These are phyloP conservation scores for Lanmaoa pseudosensibilis DNA, from an alignment of 768 basidiomycete genomes.

Conservation along the genomic window DNA sequence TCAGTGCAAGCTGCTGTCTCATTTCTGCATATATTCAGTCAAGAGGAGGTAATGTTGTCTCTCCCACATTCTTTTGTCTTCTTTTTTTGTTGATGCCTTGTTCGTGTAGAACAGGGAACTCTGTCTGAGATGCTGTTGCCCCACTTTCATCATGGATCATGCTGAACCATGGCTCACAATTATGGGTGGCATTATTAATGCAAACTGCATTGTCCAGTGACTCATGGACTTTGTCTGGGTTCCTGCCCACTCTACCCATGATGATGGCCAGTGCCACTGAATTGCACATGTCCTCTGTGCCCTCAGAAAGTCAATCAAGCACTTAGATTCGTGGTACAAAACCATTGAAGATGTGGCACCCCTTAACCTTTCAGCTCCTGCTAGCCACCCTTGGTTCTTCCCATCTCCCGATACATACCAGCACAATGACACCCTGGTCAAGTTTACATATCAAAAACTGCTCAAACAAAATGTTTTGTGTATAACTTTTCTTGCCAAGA, in stretches of 20 bases:
- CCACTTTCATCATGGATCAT: conserved; percentile 25
- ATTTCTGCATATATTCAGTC: conserved; percentile 16
- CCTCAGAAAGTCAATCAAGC: conserved; percentile 14
- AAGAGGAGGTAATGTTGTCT: conserved; percentile 4
- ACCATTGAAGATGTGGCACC: too few relatives aligned
- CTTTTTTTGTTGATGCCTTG: neutral
- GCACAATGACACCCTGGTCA: too few relatives aligned
- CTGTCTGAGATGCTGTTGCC: conserved; percentile 25
- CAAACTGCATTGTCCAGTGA: conserved; percentile 31
- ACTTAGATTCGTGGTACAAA: conserved; percentile 24
- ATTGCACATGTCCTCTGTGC: conserved; percentile 25
- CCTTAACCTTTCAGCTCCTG: too few relatives aligned
- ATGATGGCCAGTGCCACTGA: conserved; percentile 14
- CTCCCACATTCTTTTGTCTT: neutral
- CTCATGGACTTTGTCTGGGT: conserved; percentile 36
- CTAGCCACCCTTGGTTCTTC: too few relatives aligned
- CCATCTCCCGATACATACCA: too few relatives aligned
- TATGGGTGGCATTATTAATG: conserved; percentile 33
- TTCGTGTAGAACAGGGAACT: conserved; percentile 10
- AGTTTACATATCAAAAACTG: too few relatives aligned
- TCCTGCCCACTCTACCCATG: conserved; percentile 13
- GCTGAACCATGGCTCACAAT: conserved; percentile 30
- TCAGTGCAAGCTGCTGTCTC: conserved; percentile 31
- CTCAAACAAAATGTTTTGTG: too few relatives aligned
- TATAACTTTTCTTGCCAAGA: too few relatives aligned